Percentiles rank a stretch among this genome's conserved stretches.
Evolutionary conservation across 306 rosid species (phyloP).

Genomic region (Morella rubra): DNA sequence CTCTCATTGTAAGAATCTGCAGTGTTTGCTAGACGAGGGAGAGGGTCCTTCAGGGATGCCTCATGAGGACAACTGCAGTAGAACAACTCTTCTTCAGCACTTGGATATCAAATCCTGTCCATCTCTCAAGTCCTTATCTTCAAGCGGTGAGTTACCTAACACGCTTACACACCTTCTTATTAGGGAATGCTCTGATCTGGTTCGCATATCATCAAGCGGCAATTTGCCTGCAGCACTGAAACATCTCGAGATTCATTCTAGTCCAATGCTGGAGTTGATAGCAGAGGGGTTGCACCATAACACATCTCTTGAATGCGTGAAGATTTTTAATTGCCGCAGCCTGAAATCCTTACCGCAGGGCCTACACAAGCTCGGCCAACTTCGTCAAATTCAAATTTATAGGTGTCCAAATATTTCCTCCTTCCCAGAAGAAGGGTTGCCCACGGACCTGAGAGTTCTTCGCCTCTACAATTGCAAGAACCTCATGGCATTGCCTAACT

Average conservation of each 20-base stretch:
- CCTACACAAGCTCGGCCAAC: conserved; percentile 10
- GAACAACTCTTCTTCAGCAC: conserved; percentile 5
- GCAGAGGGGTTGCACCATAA: conserved; percentile 10
- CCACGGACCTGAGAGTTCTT: neutral
- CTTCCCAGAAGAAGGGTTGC: neutral
- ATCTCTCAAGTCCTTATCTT: conserved; percentile 16
- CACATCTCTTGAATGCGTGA: conserved; percentile 21
- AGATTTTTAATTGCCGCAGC: conserved; percentile 23
- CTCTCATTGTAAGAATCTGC: conserved; percentile 23
- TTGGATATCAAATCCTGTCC: conserved; percentile 10
- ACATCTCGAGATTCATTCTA: neutral
- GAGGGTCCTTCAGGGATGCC: neutral
- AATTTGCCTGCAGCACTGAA: conserved; percentile 14
- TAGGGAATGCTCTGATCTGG: conserved; percentile 21
- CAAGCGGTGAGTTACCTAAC: conserved; percentile 13
- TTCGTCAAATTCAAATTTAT: conserved; percentile 6
- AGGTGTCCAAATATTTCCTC: neutral
- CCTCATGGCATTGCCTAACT: neutral
- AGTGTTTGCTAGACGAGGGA: conserved; percentile 17
- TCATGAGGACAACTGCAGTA: neutral
- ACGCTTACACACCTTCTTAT: conserved; percentile 19
- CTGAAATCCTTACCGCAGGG: conserved; percentile 21
- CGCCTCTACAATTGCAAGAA: neutral
- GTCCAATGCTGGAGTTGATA: conserved; percentile 12
- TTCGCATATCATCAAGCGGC: neutral